These are phyloP conservation scores for Saitozyma podzolica DNA, from an alignment of 768 basidiomycete genomes.

Conservation along the genomic window DNA sequence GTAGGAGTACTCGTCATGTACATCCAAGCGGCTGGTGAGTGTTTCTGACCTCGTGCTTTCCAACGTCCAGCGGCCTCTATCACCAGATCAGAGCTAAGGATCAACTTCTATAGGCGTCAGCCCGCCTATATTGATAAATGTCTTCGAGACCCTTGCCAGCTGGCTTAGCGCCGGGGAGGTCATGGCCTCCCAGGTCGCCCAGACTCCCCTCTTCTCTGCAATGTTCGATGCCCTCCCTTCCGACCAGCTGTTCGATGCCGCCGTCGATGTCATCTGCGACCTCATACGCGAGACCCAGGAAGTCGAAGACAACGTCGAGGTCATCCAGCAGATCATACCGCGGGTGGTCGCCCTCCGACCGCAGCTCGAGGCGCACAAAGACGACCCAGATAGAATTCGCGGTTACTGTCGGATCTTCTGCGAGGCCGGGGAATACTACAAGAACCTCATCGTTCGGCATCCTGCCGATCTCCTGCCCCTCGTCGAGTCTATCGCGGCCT, in stretches of 20 bases:
- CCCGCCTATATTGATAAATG: slow-evolving; percentile 68
- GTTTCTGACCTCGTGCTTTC: not conserved
- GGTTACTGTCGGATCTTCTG: slow-evolving; percentile 88
- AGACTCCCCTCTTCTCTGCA: slow-evolving; percentile 75
- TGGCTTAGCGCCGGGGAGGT: slow-evolving; percentile 91
- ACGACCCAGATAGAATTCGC: slow-evolving; percentile 81
- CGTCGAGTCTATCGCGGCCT: slow-evolving; percentile 89
- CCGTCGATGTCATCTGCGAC: slow-evolving; percentile 88
- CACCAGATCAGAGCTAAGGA: slow-evolving; percentile 3
- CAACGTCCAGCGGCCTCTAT: not conserved
- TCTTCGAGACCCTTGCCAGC: slow-evolving; percentile 78
- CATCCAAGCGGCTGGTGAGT: slow-evolving; percentile 78
- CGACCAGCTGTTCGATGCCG: slow-evolving; percentile 87
- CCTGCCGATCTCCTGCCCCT: slow-evolving; percentile 91
- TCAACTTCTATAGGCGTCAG: slow-evolving; percentile 68
- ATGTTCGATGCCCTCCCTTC: slow-evolving; percentile 80
- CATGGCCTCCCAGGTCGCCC: slow-evolving; percentile 62
- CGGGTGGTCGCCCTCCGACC: slow-evolving; percentile 73
- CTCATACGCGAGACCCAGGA: slow-evolving; percentile 98
- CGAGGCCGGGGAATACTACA: slow-evolving; percentile 98
- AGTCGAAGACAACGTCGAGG: slow-evolving; percentile 85
- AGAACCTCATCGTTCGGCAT: slow-evolving; percentile 80
- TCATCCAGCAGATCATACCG: slow-evolving; percentile 84
- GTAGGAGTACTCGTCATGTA: slow-evolving; percentile 82
- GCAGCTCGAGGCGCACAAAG: slow-evolving; percentile 58